These are phyloP conservation scores for Yamadazyma membranifaciens DNA, from an alignment of 1,139 yeast genomes.

Conservation along the genomic window DNA sequence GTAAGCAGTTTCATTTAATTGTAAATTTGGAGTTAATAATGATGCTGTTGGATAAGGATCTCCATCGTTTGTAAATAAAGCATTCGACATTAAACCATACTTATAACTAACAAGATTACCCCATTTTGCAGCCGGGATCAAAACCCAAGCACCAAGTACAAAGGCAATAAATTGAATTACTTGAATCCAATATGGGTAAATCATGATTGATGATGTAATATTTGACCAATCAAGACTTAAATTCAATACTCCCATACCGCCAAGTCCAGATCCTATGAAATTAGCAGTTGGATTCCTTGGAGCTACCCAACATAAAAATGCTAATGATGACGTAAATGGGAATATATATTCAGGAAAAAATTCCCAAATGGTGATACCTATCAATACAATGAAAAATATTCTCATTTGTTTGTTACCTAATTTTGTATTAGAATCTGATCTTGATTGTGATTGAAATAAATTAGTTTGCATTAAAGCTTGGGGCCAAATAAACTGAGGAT, in stretches of 20 bases:
- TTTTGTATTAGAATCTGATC: slow-evolving; percentile 17
- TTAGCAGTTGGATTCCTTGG: slow-evolving; percentile 34
- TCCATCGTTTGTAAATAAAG: slow-evolving; percentile 31
- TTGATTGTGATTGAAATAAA: slow-evolving; percentile 33
- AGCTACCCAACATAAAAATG: slow-evolving; percentile 42
- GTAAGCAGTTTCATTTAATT: slow-evolving; percentile 38
- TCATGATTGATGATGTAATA: slow-evolving; percentile 41
- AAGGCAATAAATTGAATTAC: slow-evolving; percentile 40
- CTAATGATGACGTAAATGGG: slow-evolving; percentile 41
- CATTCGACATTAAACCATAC: slow-evolving; percentile 40
- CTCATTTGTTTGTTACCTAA: slow-evolving; percentile 30
- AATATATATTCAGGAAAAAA: slow-evolving; percentile 41
- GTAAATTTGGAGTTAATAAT: slow-evolving; percentile 29
- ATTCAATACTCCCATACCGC: slow-evolving; percentile 44
- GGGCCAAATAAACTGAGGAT: slow-evolving; percentile 44
- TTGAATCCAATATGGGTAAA: slow-evolving; percentile 46
- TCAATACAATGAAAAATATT: slow-evolving; percentile 28
- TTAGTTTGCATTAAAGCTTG: slow-evolving; percentile 47
- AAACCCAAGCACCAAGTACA: slow-evolving; percentile 38
- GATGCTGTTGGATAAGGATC: slow-evolving; percentile 31
- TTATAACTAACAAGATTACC: slow-evolving; percentile 23
- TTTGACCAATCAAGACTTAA: slow-evolving; percentile 46
- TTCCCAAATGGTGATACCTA: slow-evolving; percentile 36
- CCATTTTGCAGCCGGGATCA: slow-evolving; percentile 40
- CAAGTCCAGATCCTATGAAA: slow-evolving; percentile 45